Conservation (phyloP, 345 rosid genomes). For the Eucalyptus marginata region DNA sequence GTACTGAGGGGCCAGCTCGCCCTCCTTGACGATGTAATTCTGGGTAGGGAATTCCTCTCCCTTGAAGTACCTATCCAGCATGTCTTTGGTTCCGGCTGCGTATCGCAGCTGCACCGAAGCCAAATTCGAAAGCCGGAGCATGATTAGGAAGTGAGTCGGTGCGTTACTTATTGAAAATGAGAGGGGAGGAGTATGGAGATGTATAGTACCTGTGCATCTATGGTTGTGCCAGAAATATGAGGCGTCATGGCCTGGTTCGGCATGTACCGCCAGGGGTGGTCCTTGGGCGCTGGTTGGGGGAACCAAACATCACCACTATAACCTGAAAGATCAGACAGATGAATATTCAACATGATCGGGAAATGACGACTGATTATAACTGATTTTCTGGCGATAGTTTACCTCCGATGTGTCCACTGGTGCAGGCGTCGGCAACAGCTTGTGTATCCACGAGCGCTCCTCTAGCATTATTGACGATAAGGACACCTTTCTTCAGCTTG, state of each 20-base stretch:
- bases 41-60: conserved; percentile 74
- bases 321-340: conserved; percentile 22
- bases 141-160: neutral
- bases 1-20: conserved; percentile 74
- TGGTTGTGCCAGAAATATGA: conserved; percentile 92
- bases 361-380: neutral
- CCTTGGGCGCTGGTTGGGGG: conserved; percentile 93
- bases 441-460: conserved; percentile 89
- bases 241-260: conserved; percentile 98
- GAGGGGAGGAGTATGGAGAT: neutral
- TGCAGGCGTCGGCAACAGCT: conserved; percentile 72
- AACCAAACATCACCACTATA: conserved; percentile 95
- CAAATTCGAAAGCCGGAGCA: neutral
- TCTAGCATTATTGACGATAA: conserved; percentile 88
- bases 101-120: conserved; percentile 49
- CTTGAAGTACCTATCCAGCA: conserved; percentile 83
- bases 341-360: neutral
- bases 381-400: neutral
- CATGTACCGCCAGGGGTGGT: conserved; percentile 98
- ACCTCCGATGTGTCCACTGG: conserved; percentile 85
- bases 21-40: conserved; percentile 77
- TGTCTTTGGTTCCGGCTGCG: conserved; percentile 83
- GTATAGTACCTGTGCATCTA: conserved; percentile 61
- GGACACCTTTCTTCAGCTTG: conserved; percentile 79
- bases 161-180: accelerated